A percentile compares a stretch with the other conserved stretches of the same genome.
Evolutionary conservation across 768 basidiomycete species (phyloP).

Genomic region (Hysterangium stoloniferum): DNA sequence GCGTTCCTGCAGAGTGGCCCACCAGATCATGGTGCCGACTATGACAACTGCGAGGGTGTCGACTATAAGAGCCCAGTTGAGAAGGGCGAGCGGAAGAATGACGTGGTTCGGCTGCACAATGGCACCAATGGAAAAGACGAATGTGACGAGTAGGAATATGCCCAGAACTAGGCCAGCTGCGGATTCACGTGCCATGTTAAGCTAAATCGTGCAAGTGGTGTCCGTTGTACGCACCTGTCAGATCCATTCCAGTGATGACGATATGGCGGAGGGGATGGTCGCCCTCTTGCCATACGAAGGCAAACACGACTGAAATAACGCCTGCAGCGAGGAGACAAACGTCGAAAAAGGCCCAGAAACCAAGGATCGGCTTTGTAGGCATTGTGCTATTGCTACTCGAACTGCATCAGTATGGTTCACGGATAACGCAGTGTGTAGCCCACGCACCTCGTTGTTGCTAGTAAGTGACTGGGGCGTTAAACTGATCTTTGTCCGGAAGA

Average conservation of each 20-base stretch:
- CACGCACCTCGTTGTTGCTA: slow-evolving; percentile 17
- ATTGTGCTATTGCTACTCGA: slow-evolving; percentile 40
- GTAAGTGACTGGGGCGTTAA: not conserved
- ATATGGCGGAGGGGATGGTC: slow-evolving; percentile 63
- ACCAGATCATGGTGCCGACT: slow-evolving; percentile 74
- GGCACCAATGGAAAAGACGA: slow-evolving; percentile 61
- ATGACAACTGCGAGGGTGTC: slow-evolving; percentile 55
- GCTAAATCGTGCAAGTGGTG: slow-evolving; percentile 12
- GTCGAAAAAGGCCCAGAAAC: slow-evolving; percentile 67
- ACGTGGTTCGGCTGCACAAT: slow-evolving; percentile 64
- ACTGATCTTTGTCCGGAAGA: no score
- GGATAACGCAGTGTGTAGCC: not conserved
- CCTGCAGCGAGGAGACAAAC: slow-evolving; percentile 65
- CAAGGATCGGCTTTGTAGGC: slow-evolving; percentile 66
- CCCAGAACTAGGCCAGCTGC: slow-evolving; percentile 72
- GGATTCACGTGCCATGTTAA: slow-evolving; percentile 1
- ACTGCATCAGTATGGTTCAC: slow-evolving; percentile 17
- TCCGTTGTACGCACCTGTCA: slow-evolving; percentile 43
- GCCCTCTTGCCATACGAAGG: slow-evolving; percentile 61
- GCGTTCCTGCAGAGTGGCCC: slow-evolving; percentile 68
- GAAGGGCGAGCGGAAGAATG: slow-evolving; percentile 59
- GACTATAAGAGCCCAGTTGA: slow-evolving; percentile 67
- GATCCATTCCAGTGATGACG: slow-evolving; percentile 48
- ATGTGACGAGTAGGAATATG: slow-evolving; percentile 56
- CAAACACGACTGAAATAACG: slow-evolving; percentile 52